Percentiles rank a stretch among this genome's conserved stretches.
Conservation (phyloP, 106 monocot genomes). For the Vanilla planifolia region DNA sequence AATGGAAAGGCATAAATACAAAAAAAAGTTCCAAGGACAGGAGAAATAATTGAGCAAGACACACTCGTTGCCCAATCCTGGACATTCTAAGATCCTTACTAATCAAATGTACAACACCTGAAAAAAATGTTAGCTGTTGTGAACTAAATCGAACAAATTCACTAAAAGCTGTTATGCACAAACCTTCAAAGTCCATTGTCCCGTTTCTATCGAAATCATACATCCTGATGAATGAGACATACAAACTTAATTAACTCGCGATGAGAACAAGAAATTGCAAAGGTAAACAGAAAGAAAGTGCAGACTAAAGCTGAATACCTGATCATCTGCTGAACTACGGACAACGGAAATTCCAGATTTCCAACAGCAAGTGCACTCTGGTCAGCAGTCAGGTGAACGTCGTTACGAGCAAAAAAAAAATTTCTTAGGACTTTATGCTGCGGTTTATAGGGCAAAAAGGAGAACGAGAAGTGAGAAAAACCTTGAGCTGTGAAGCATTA, state of each 20-base stretch:
- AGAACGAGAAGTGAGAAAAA: constrained; percentile 3
- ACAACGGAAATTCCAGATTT: constrained; percentile 51
- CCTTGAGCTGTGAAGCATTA: constrained; percentile 65
- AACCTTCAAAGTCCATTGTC: constrained; percentile 73
- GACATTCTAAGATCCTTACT: no score
- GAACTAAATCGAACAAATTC: no score
- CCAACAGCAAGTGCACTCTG: constrained; percentile 56
- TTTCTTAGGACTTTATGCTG: background rate
- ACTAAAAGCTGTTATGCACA: background rate
- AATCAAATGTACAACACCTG: no score
- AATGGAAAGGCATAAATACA: no score
- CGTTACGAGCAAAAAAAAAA: background rate
- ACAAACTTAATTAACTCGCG: no score
- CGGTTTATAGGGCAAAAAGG: background rate
- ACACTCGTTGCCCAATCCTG: no score
- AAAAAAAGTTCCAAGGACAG: no score
- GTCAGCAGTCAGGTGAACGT: constrained; percentile 1
- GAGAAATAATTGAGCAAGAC: no score
- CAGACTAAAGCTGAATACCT: constrained; percentile 21
- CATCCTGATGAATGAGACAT: constrained; percentile 67
- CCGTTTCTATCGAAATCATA: constrained; percentile 74
- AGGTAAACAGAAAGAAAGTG: background rate
- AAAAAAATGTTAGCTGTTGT: no score
- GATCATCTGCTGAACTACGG: constrained; percentile 81
- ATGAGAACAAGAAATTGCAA: background rate